phyloP scores from a whole-genome alignment of 331 rosid genomes.

The Pyracantha coccinea region DNA sequence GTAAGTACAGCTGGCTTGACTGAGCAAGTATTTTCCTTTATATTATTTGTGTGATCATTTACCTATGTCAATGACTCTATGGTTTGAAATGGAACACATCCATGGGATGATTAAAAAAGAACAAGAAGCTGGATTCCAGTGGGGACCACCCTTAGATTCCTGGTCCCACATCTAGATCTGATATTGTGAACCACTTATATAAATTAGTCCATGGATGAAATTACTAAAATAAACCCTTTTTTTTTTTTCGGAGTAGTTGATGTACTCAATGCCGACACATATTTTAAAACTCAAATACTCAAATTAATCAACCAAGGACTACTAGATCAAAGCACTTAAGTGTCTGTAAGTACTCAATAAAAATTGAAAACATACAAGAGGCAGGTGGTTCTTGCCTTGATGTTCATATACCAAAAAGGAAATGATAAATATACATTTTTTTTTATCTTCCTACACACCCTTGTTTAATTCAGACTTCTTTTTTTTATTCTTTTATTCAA shows the following conservation, averaged over 20 bases:
- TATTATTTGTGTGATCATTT: neutral
- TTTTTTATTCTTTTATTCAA: too few species aligned
- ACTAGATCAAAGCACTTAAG: too few species aligned
- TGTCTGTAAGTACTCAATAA: too few species aligned
- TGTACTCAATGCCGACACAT: too few species aligned
- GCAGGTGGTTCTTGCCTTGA: neutral
- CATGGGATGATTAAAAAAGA: neutral
- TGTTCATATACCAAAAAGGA: neutral
- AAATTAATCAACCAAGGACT: too few species aligned
- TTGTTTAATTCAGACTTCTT: too few species aligned
- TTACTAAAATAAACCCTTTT: too few species aligned
- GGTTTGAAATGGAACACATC: neutral
- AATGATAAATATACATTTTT: too few species aligned
- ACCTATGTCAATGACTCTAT: neutral
- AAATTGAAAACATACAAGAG: neutral
- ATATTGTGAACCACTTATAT: neutral
- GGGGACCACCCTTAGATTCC: neutral
- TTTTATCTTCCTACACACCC: too few species aligned
- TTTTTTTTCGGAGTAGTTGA: too few species aligned
- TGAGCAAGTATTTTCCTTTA: constrained; percentile 8
- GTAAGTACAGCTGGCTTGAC: constrained; percentile 49
- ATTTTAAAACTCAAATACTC: too few species aligned
- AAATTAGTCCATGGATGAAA: neutral
- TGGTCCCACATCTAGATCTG: neutral
- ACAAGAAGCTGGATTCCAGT: neutral